Conservation (phyloP, 768 basidiomycete species). For the Rhodotorula taiwanensis region DNA sequence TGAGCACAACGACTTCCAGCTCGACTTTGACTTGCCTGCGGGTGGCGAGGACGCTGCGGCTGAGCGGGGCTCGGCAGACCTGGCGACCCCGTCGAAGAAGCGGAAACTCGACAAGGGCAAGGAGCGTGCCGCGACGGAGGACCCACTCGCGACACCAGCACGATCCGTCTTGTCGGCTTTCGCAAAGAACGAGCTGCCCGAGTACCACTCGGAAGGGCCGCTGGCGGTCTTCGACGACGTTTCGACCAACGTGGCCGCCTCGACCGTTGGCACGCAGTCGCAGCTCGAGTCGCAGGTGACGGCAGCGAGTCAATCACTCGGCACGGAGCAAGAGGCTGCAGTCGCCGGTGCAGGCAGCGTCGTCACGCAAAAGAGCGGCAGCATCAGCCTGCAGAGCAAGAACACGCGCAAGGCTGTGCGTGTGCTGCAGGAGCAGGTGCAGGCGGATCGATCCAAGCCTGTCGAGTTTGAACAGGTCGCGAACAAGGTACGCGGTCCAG, state of each 20-base stretch:
- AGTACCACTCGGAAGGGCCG: constrained; percentile 31
- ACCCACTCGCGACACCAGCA: constrained; percentile 5
- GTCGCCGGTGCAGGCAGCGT: constrained; percentile 11
- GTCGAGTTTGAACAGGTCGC: constrained; percentile 74
- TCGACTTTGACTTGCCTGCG: constrained; percentile 15
- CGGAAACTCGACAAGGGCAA: constrained; percentile 10
- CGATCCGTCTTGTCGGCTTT: constrained; percentile 5
- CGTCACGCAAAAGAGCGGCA: constrained; percentile 28
- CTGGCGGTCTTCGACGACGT: constrained; percentile 48
- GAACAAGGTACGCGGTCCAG: constrained; percentile 55
- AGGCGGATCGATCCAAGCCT: constrained; percentile 48
- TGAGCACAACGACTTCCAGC: constrained; percentile 12
- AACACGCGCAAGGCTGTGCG: constrained; percentile 79
- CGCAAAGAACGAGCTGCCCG: constrained; percentile 12
- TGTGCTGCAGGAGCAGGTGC: constrained; percentile 67
- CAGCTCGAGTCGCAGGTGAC: constrained; percentile 4
- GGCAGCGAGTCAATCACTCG: constrained; percentile 15
- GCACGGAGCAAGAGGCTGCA: constrained; percentile 14
- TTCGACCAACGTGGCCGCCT: neutral
- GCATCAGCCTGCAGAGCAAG: constrained; percentile 47
- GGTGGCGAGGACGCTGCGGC: constrained; percentile 15
- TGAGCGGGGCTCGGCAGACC: neutral
- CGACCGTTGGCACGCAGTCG: neutral
- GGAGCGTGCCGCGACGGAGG: neutral
- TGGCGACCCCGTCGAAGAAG: constrained; percentile 21